Evolutionary conservation across 805 yeast genomes (phyloP), one percentile per base, ranked within the genome.

Genomic region (Candida sithepensis): DNA sequence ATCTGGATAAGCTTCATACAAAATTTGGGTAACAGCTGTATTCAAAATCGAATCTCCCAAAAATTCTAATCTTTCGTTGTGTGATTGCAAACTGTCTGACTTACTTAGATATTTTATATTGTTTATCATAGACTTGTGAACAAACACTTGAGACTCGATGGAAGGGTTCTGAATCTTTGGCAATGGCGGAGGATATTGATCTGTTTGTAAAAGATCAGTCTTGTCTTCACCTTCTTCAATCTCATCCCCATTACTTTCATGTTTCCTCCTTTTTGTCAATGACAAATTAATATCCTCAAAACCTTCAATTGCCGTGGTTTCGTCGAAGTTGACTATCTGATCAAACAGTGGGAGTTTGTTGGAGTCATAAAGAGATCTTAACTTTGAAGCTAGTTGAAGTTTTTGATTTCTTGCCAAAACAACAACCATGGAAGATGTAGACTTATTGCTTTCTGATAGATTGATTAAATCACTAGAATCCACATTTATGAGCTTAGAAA

Each of bases 61-160:
- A 60, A 89, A 92, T 68, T 92, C 98, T 20, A 90, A 70, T 43
- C 97, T 74, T 71, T 91, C 97, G 63, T 92, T 88, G 57, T 88
- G 91, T 2, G 82, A 70, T 44, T 74, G 69, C 22, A 85, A 69
- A 45, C 77, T 70, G 53, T 85, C 92, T 3, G 68, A 64, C 43
- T 75, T 78, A n/a, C 79, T 69, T 42, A 84, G 64, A 53, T 78
- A 79, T 4, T 78, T 63, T 51, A 78, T 77, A 53, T 78, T 79
- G 50, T 83, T 80, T 14, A 84, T 75, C 3, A 79, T 70, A 0
- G 97, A 90, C 55, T 83, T 82, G 64, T 92, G 97, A 23, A 84
- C 79, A 60, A 91, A 92, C 0, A 89, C 96, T 44, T 85, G 75
- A 6, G 82, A 80, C 51, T 75, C 71, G 10, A 90, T 74, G 3